A percentile compares a stretch with the other conserved stretches of the same genome.
These are phyloP conservation scores for Diversispora epigaea DNA, from an alignment of 192 early-diverging fungal species.

Conservation along the genomic window DNA sequence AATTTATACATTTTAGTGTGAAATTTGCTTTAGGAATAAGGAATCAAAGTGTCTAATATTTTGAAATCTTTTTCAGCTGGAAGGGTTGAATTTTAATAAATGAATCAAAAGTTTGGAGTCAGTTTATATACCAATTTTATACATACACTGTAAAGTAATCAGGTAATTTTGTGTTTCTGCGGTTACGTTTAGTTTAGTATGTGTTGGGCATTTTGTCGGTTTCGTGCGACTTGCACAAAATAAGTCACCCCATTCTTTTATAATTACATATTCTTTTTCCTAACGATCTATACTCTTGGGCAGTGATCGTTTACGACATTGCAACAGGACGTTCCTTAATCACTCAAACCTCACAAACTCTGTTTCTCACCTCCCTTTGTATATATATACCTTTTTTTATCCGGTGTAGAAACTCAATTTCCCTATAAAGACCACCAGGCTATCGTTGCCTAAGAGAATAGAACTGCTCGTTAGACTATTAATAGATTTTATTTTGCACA, in stretches of 20 bases:
- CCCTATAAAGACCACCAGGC: constrained; percentile 17
- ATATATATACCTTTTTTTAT: constrained; percentile 18
- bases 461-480: constrained; percentile 17
- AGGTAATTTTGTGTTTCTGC: constrained; percentile 7
- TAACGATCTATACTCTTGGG: constrained; percentile 13
- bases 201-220: neutral
- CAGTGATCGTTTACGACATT: constrained; percentile 20
- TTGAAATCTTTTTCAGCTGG: neutral
- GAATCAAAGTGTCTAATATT: neutral
- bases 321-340: constrained; percentile 21
- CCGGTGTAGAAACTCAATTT: constrained; percentile 22
- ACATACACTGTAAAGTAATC: neutral
- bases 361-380: constrained; percentile 7
- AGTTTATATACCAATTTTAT: neutral
- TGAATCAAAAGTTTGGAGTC: constrained; percentile 3
- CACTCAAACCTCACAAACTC: constrained; percentile 12
- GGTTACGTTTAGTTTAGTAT: constrained; percentile 5
- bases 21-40: neutral
- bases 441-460: constrained; percentile 13
- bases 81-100: neutral
- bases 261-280: constrained; percentile 16
- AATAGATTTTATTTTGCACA: constrained; percentile 17
- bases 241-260: constrained; percentile 20
- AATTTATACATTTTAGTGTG: constrained; percentile 1
- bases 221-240: constrained; percentile 28